Percentiles rank a stretch among this genome's conserved stretches.
Evolutionary conservation across 1,284 basidiomycete genomes (phyloP).

Genomic region (Porogramme epimiltina): DNA sequence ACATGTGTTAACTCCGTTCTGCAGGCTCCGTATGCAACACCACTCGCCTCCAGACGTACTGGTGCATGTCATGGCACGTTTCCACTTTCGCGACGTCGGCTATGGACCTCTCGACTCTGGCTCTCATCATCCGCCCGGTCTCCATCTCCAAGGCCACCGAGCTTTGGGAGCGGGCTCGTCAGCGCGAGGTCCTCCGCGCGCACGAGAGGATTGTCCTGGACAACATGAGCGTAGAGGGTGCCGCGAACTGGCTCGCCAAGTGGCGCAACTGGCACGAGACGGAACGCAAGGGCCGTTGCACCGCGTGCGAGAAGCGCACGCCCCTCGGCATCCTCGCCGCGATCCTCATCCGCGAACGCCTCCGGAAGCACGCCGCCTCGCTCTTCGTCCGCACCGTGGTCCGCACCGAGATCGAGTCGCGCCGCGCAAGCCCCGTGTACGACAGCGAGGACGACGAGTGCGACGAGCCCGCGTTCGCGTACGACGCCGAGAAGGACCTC

Average conservation of each 20-base stretch:
- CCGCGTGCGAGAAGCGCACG: conserved; percentile 36
- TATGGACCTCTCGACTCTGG: conserved; percentile 56
- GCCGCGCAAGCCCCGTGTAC: conserved; percentile 14
- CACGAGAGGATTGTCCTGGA: conserved; percentile 59
- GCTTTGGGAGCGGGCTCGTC: conserved; percentile 34
- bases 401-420: conserved; percentile 24
- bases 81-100: conserved; percentile 41
- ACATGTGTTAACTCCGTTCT: not conserved
- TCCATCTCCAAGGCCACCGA: conserved; percentile 39
- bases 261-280: conserved; percentile 35
- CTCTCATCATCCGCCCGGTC: conserved; percentile 51
- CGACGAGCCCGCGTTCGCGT: conserved; percentile 26
- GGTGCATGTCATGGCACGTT: conserved; percentile 47
- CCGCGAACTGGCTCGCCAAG: conserved; percentile 41
- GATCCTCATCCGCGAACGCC: conserved; percentile 47
- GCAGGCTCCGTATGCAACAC: conserved; percentile 38
- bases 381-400: conserved; percentile 54
- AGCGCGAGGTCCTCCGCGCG: conserved; percentile 38
- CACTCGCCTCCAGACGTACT: conserved; percentile 51
- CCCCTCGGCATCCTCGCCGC: conserved; percentile 55
- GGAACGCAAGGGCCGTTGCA: conserved; percentile 33
- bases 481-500: conserved; percentile 37
- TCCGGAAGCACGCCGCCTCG: conserved; percentile 49
- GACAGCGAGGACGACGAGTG: conserved; percentile 31
- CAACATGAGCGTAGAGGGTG: conserved; percentile 50